Conservation (phyloP, 805 yeast genomes). For the Yamadazyma insecticola region DNA sequence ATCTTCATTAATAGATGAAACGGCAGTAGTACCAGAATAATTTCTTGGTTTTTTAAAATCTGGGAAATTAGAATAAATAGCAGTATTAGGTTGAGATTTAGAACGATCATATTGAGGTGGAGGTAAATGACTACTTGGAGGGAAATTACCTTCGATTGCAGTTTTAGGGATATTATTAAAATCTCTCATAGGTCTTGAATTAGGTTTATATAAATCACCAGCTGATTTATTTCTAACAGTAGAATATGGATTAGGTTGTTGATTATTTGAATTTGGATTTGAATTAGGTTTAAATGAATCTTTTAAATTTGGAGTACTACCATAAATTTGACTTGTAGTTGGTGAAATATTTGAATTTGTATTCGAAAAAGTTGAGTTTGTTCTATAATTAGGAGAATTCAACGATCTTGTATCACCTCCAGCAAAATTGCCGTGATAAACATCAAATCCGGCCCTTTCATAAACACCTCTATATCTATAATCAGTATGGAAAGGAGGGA, state of each 20-base stretch:
- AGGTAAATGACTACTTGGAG: no score
- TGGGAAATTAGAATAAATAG: neutral
- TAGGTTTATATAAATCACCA: constrained; percentile 3
- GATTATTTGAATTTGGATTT: constrained; percentile 1
- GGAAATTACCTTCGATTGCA: no score
- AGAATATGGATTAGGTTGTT: neutral
- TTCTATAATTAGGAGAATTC: constrained; percentile 5
- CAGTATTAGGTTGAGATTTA: constrained; percentile 2
- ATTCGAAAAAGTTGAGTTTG: constrained; percentile 4
- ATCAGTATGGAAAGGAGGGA: constrained; percentile 66
- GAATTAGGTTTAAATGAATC: no score
- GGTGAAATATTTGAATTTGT: neutral
- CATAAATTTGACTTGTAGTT: no score
- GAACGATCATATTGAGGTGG: no score
- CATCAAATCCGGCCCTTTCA: constrained; percentile 80
- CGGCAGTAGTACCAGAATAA: constrained; percentile 11
- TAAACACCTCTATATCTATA: constrained; percentile 64
- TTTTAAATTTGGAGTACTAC: no score
- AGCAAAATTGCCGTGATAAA: constrained; percentile 13
- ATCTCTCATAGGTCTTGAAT: neutral
- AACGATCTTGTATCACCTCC: neutral
- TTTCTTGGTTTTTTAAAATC: constrained; percentile 6
- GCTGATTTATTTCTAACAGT: constrained; percentile 1
- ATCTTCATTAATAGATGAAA: constrained; percentile 7
- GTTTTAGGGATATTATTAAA: no score